These are phyloP conservation scores for Decorospora gaudefroyi DNA, from an alignment of 2,329 filamentous ascomycete genomes.

Conservation along the genomic window DNA sequence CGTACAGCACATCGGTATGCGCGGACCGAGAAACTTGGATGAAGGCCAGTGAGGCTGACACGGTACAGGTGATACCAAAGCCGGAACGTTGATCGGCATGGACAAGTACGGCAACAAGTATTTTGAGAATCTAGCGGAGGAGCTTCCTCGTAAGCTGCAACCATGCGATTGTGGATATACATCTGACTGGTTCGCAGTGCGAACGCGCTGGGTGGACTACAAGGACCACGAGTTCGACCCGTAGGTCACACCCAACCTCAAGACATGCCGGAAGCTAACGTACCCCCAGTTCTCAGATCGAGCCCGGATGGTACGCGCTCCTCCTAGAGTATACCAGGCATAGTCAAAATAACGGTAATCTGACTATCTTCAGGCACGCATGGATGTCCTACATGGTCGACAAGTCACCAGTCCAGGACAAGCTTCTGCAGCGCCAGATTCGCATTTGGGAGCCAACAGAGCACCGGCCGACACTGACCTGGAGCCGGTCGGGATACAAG, in stretches of 20 bases:
- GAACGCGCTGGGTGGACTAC: slow-evolving; percentile 98
- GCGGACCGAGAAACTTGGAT: background rate
- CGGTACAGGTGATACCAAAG: slow-evolving; percentile 86
- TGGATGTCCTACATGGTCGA: slow-evolving; percentile 97
- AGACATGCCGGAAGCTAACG: slow-evolving; percentile 42
- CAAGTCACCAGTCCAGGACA: slow-evolving; percentile 78
- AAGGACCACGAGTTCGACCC: slow-evolving; percentile 82
- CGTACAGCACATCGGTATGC: slow-evolving; percentile 48
- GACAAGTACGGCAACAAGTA: slow-evolving; percentile 97
- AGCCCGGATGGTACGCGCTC: slow-evolving; percentile 74
- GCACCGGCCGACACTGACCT: slow-evolving; percentile 75
- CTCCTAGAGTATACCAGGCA: background rate
- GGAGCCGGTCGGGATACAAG: slow-evolving; percentile 79
- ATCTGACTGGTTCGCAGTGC: slow-evolving; percentile 61
- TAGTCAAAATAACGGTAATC: too few relatives aligned
- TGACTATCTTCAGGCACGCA: slow-evolving; percentile 67
- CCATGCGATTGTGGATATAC: background rate
- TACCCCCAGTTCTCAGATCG: slow-evolving; percentile 70
- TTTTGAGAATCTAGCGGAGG: slow-evolving; percentile 88
- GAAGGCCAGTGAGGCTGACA: slow-evolving; percentile 33
- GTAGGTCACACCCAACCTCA: slow-evolving; percentile 52
- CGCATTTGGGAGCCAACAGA: slow-evolving; percentile 76
- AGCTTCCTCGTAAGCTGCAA: slow-evolving; percentile 76
- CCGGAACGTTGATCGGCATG: slow-evolving; percentile 78
- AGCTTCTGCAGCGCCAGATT: slow-evolving; percentile 67